These are phyloP conservation scores for Phylloporus arenicola DNA, from an alignment of 768 basidiomycete species.

Conservation along the genomic window DNA sequence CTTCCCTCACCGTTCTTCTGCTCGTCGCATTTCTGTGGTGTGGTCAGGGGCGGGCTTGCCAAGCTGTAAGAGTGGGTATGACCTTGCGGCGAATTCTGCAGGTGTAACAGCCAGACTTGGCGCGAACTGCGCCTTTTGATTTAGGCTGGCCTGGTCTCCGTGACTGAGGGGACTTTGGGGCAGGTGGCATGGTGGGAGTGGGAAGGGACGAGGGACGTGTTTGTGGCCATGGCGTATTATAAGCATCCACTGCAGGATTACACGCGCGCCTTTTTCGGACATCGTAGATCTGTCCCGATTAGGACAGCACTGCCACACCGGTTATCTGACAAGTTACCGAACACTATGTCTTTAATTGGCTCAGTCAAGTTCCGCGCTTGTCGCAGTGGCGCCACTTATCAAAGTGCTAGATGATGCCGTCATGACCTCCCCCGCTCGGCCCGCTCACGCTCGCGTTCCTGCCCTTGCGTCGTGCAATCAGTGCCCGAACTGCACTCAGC, in stretches of 20 bases:
- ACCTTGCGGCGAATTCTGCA: conserved; percentile 86
- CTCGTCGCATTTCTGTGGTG: conserved; percentile 77
- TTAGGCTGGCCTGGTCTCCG: conserved; percentile 55
- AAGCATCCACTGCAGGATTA: background rate
- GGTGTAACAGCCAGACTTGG: conserved; percentile 86
- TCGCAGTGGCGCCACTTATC: conserved; percentile 31
- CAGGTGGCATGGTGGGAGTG: conserved; percentile 27
- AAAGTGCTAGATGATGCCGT: conserved; percentile 18
- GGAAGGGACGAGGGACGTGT: background rate
- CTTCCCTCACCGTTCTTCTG: conserved; percentile 52
- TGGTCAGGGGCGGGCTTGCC: conserved; percentile 11
- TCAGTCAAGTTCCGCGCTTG: conserved; percentile 29
- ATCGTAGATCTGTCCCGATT: conserved; percentile 17
- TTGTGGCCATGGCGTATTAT: background rate
- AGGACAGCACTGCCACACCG: background rate
- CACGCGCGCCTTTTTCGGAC: conserved; percentile 17
- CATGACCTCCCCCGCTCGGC: conserved; percentile 17
- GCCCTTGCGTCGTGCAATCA: conserved; percentile 64
- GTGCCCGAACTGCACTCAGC: conserved; percentile 89
- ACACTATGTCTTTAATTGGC: conserved; percentile 24
- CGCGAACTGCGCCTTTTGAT: conserved; percentile 75
- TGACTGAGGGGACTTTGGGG: conserved; percentile 37
- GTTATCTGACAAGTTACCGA: conserved; percentile 4
- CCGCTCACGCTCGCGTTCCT: conserved; percentile 45
- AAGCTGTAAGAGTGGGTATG: conserved; percentile 12